Evolutionary conservation across 1,284 basidiomycete species (phyloP).

Genomic region (Sporisorium exsertum): DNA sequence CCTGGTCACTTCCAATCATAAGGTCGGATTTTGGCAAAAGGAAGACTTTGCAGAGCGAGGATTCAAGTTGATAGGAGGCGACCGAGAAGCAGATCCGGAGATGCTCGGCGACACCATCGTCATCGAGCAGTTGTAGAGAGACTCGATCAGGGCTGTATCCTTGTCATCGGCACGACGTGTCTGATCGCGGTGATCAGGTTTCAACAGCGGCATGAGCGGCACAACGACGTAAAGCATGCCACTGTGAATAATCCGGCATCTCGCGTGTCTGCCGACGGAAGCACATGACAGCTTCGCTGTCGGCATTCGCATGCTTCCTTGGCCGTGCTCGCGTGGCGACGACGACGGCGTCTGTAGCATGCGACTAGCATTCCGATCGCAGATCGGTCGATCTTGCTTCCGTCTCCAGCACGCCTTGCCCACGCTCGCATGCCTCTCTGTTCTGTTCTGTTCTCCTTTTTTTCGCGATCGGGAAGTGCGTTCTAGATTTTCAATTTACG

Average conservation of each 20-base stretch:
- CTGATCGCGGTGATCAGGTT: background rate
- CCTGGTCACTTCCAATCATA: background rate
- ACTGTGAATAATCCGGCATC: no score
- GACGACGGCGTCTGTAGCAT: slow-evolving; percentile 2
- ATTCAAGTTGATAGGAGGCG: background rate
- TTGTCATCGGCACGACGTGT: no score
- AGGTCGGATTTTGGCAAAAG: background rate
- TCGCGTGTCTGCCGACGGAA: no score
- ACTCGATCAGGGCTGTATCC: no score
- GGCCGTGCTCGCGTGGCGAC: slow-evolving; percentile 6
- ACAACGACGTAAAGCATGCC: background rate
- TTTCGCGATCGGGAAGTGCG: slow-evolving; percentile 2
- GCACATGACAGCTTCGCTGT: no score
- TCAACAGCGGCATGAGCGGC: background rate
- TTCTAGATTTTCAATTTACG: slow-evolving; percentile 15
- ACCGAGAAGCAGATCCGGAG: background rate
- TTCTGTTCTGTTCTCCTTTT: background rate
- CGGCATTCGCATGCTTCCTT: background rate
- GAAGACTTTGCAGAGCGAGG: background rate
- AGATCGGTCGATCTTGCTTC: slow-evolving; percentile 22
- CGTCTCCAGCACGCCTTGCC: background rate
- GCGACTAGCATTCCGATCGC: slow-evolving; percentile 21
- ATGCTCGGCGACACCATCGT: slow-evolving; percentile 12
- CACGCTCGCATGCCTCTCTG: background rate
- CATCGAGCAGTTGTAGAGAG: slow-evolving; percentile 1